Percentiles rank a stretch among this genome's conserved stretches.
Conservation (phyloP, 345 rosid genomes). For the Populus deltoides region DNA sequence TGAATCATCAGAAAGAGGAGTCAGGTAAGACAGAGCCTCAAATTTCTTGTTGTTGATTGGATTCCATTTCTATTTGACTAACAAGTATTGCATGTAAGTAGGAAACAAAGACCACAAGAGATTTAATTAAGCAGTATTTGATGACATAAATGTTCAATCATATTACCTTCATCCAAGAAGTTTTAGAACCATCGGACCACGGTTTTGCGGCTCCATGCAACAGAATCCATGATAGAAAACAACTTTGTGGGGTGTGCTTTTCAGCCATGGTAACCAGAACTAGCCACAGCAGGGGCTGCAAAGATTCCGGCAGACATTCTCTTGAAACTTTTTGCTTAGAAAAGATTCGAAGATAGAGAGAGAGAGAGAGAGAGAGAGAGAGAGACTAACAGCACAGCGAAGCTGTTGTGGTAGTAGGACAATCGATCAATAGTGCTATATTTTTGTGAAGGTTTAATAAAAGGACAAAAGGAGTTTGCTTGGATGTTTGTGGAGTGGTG, state of each 20-base stretch:
- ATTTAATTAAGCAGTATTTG: background rate
- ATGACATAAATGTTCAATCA: background rate
- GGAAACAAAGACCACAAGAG: background rate
- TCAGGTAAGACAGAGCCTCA: slow-evolving; percentile 54
- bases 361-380: background rate
- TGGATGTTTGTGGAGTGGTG: too few species aligned
- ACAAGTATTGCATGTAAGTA: background rate
- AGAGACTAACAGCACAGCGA: background rate
- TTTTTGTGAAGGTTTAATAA: too few species aligned
- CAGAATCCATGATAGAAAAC: slow-evolving; percentile 31
- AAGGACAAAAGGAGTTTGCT: too few species aligned
- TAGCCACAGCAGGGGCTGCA: slow-evolving; percentile 28
- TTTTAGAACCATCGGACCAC: slow-evolving; percentile 52
- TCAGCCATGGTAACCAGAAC: slow-evolving; percentile 32
- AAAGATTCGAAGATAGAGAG: too few species aligned
- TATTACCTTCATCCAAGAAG: slow-evolving; percentile 60
- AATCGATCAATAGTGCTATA: too few species aligned
- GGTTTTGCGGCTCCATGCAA: slow-evolving; percentile 45
- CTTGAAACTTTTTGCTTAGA: background rate
- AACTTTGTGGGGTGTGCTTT: slow-evolving; percentile 27
- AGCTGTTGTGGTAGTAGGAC: too few species aligned
- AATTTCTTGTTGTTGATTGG: slow-evolving; percentile 59
- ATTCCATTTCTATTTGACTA: slow-evolving; percentile 56
- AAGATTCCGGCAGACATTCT: slow-evolving; percentile 49
- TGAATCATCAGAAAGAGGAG: slow-evolving; percentile 45